Conservation (phyloP, 2,329 filamentous ascomycete genomes). For the Plectosphaerella sp. region DNA sequence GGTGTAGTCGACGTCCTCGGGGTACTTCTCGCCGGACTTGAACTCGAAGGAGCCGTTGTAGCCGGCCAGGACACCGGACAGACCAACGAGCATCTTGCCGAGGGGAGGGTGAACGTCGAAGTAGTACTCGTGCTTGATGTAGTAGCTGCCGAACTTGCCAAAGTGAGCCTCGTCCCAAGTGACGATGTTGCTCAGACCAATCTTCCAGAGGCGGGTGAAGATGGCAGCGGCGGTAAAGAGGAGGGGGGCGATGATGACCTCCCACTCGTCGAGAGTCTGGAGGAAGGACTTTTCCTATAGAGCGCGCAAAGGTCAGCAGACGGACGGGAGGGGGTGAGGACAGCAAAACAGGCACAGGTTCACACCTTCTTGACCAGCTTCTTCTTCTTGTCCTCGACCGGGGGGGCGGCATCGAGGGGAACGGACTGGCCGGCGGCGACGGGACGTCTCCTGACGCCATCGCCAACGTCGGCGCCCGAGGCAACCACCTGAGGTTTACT, state of each 20-base stretch:
- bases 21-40: constrained; percentile 96
- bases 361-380: constrained; percentile 52
- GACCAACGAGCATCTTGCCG: constrained; percentile 95
- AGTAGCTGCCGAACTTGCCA: constrained; percentile 97
- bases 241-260: constrained; percentile 57
- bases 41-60: constrained; percentile 99
- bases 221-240: constrained; percentile 58
- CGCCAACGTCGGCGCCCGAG: constrained; percentile 55
- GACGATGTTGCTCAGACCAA: constrained; percentile 62
- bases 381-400: constrained; percentile 60
- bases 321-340: constrained; percentile 1
- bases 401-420: constrained; percentile 27
- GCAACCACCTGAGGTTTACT: constrained; percentile 47
- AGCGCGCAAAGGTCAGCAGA: constrained; percentile 14
- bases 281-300: constrained; percentile 51
- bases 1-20: constrained; percentile 89
- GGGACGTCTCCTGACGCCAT: constrained; percentile 53
- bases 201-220: constrained; percentile 66
- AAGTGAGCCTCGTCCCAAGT: constrained; percentile 71
- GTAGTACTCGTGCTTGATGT: constrained; percentile 98
- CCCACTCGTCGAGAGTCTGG: constrained; percentile 59
- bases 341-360: background rate
- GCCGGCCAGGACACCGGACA: constrained; percentile 92
- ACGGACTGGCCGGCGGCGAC: constrained; percentile 37
- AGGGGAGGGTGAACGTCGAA: constrained; percentile 87